phyloP scores from a whole-genome alignment of 352 stramenopile species.

The Globisporangium camurandrum region DNA sequence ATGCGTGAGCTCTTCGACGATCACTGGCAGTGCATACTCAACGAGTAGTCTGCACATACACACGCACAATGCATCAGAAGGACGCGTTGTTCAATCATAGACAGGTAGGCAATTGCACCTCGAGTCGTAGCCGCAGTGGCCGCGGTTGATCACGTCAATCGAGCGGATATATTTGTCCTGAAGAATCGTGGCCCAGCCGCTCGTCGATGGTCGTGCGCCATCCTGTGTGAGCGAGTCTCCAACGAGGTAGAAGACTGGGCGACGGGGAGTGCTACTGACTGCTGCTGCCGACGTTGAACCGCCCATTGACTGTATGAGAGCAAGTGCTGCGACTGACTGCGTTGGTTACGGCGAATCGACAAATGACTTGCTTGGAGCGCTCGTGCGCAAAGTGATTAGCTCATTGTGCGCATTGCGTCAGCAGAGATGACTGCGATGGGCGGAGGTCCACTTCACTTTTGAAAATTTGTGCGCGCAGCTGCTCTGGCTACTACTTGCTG shows the following conservation, averaged over 20 bases:
- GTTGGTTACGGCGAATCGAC: too few relatives aligned
- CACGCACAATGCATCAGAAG: background rate
- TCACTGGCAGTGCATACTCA: slow-evolving; percentile 24
- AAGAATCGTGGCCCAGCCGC: slow-evolving; percentile 41
- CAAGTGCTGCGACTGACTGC: too few relatives aligned
- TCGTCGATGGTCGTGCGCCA: slow-evolving; percentile 22
- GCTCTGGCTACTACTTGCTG: too few relatives aligned
- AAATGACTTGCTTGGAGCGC: background rate
- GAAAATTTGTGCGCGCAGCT: too few relatives aligned
- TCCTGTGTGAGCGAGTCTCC: slow-evolving; percentile 67
- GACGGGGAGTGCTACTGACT: too few relatives aligned
- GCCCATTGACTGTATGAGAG: too few relatives aligned
- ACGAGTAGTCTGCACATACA: slow-evolving; percentile 10
- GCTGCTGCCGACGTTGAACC: too few relatives aligned
- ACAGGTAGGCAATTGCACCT: slow-evolving; percentile 6
- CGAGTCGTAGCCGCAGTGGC: slow-evolving; percentile 49
- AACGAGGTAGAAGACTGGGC: slow-evolving; percentile 29
- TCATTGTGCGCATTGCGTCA: background rate
- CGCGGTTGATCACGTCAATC: slow-evolving; percentile 47
- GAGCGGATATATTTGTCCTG: slow-evolving; percentile 44
- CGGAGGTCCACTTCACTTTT: too few relatives aligned
- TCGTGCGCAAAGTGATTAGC: background rate
- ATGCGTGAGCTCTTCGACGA: slow-evolving; percentile 26
- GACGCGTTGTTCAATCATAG: background rate
- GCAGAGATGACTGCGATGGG: too few relatives aligned